Conservation (phyloP, 495 filamentous ascomycete genomes). For the Neurospora sp. region DNA sequence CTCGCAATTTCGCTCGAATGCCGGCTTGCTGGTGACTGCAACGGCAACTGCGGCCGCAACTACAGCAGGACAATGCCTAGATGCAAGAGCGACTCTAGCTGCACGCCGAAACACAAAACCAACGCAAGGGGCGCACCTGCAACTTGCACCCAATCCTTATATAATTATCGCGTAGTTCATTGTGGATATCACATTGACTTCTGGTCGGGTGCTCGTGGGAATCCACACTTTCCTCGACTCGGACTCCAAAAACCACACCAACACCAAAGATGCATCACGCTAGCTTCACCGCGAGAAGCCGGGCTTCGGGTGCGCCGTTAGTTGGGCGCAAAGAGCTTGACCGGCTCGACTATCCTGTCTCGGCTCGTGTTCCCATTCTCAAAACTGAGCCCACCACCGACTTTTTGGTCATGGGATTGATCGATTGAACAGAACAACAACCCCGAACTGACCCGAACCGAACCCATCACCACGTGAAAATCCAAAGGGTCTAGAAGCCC, state of each 20-base stretch:
- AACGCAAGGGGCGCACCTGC: background rate
- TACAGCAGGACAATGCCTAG: background rate
- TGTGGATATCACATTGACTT: background rate
- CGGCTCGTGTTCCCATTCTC: background rate
- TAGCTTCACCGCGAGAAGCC: background rate
- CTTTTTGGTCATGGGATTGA: background rate
- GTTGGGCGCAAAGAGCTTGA: background rate
- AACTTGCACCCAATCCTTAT: background rate
- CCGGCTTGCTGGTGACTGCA: background rate
- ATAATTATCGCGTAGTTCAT: background rate
- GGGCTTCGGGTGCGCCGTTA: background rate
- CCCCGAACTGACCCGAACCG: background rate
- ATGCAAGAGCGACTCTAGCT: background rate
- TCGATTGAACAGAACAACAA: background rate
- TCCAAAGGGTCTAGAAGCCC: background rate
- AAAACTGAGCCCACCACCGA: background rate
- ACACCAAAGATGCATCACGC: background rate
- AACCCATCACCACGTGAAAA: background rate
- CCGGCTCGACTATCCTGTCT: background rate
- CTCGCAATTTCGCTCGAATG: background rate
- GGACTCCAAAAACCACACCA: background rate
- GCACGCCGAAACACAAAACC: background rate
- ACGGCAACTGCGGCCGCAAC: background rate
- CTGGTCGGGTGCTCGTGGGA: background rate
- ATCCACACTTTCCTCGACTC: background rate